phyloP scores from a whole-genome alignment of 2,329 filamentous ascomycete genomes.

The Ophiocordyceps robertsii region DNA sequence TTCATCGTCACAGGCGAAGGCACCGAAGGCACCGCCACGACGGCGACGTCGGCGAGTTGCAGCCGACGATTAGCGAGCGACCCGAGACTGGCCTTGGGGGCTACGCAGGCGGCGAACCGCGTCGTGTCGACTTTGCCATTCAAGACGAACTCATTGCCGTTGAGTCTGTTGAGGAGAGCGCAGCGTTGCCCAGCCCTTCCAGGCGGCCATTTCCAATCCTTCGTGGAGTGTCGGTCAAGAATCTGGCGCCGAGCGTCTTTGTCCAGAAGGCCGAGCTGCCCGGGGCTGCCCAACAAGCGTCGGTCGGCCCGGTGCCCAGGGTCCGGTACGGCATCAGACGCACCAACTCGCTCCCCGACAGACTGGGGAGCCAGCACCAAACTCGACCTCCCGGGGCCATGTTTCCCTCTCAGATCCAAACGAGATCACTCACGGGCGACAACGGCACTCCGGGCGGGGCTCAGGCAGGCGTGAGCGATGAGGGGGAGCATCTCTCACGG shows the following conservation, averaged over 20 bases:
- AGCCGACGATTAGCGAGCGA: constrained; percentile 18
- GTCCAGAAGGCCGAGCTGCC: constrained; percentile 25
- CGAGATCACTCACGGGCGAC: constrained; percentile 19
- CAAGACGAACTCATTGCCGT: constrained; percentile 8
- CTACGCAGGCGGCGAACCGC: constrained; percentile 26
- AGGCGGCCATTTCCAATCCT: constrained; percentile 38
- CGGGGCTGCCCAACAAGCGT: constrained; percentile 10
- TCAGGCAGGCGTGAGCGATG: constrained; percentile 21
- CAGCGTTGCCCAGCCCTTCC: constrained; percentile 9
- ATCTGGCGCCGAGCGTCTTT: constrained; percentile 61
- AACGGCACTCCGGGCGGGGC: constrained; percentile 7
- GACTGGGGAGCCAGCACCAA: constrained; percentile 32
- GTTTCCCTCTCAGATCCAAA: constrained; percentile 32
- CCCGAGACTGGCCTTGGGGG: constrained; percentile 7
- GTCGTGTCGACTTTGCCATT: constrained; percentile 46
- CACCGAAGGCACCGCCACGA: constrained; percentile 20
- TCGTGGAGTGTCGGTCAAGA: constrained; percentile 50
- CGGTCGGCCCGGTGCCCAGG: constrained; percentile 36
- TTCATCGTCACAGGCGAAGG: constrained; percentile 22
- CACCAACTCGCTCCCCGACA: constrained; percentile 61
- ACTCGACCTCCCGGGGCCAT: constrained; percentile 35
- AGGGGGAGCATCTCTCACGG: constrained; percentile 35
- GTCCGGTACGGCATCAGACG: constrained; percentile 54
- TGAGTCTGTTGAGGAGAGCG: constrained; percentile 13
- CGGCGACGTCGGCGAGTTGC: constrained; percentile 10